Evolutionary conservation across 805 yeast genomes (phyloP).

Genomic region (Metschnikowia chrysomelidarum): DNA sequence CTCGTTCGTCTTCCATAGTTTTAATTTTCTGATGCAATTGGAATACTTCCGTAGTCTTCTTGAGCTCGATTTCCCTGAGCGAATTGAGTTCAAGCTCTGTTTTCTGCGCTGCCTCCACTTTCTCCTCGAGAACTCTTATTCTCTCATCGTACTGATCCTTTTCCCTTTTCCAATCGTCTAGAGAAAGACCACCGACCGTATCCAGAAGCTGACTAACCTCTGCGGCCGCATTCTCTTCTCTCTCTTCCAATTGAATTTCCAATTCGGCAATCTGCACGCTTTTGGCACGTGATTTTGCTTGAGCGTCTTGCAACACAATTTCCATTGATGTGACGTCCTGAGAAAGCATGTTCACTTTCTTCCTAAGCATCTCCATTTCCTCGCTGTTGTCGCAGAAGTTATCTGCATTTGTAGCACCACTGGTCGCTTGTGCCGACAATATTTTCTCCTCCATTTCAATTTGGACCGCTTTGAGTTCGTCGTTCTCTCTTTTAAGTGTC

Average conservation of each 20-base stretch:
- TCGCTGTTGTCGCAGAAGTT: constrained; percentile 1
- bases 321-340: constrained; percentile 19
- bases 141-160: constrained; percentile 5
- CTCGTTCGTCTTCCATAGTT: constrained; percentile 1
- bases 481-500: constrained; percentile 1
- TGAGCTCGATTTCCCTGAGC: constrained; percentile 2
- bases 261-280: constrained; percentile 16
- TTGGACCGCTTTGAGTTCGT: not conserved
- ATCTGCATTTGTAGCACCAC: not conserved
- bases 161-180: constrained; percentile 14
- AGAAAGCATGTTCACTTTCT: constrained; percentile 14
- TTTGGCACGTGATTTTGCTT: constrained; percentile 14
- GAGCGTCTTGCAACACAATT: constrained; percentile 16
- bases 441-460: not conserved
- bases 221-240: not conserved
- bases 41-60: not conserved
- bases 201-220: constrained; percentile 9
- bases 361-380: constrained; percentile 9
- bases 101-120: constrained; percentile 1
- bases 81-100: constrained; percentile 3
- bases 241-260: constrained; percentile 14
- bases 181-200: constrained; percentile 9
- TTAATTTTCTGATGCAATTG: constrained; percentile 1
- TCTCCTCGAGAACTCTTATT: constrained; percentile 8
- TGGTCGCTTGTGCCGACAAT: not conserved